These are phyloP conservation scores for Floccularia luteovirens DNA, from an alignment of 768 basidiomycete genomes.

Conservation along the genomic window DNA sequence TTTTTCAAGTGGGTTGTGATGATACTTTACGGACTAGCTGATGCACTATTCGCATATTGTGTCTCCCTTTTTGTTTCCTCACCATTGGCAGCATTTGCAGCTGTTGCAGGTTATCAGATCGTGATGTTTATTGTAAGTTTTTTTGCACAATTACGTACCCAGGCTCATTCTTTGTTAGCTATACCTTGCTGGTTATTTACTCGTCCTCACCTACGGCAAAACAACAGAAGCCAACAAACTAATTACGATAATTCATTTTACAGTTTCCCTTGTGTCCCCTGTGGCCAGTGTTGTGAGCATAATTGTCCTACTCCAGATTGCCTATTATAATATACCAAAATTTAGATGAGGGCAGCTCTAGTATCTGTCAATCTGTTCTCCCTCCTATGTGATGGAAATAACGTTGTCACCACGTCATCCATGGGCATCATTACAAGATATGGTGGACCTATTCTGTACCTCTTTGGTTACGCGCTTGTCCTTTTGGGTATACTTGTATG, in stretches of 20 bases:
- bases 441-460: constrained; percentile 72
- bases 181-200: constrained; percentile 60
- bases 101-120: constrained; percentile 66
- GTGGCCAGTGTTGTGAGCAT: constrained; percentile 51
- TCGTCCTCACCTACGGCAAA: constrained; percentile 68
- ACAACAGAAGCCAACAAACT: constrained; percentile 42
- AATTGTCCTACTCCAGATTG: constrained; percentile 18
- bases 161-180: constrained; percentile 25
- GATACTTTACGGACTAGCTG: constrained; percentile 62
- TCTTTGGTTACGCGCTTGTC: constrained; percentile 50
- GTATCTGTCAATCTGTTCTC: constrained; percentile 78
- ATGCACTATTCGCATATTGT: constrained; percentile 63
- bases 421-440: constrained; percentile 50
- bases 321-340: constrained; percentile 1
- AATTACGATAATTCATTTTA: constrained; percentile 64
- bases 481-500: constrained; percentile 61
- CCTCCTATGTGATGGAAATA: constrained; percentile 55
- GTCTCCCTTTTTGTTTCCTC: constrained; percentile 53
- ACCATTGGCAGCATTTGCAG: constrained; percentile 67
- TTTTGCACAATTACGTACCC: not conserved
- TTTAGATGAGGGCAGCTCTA: constrained; percentile 56
- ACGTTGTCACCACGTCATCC: constrained; percentile 34
- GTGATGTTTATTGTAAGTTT: constrained; percentile 60
- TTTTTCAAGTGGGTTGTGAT: constrained; percentile 57
- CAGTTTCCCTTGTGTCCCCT: constrained; percentile 59